Evolutionary conservation across 2,329 filamentous ascomycete genomes (phyloP), one percentile per base, ranked within the genome.

Genomic region (Lomentospora prolificans): DNA sequence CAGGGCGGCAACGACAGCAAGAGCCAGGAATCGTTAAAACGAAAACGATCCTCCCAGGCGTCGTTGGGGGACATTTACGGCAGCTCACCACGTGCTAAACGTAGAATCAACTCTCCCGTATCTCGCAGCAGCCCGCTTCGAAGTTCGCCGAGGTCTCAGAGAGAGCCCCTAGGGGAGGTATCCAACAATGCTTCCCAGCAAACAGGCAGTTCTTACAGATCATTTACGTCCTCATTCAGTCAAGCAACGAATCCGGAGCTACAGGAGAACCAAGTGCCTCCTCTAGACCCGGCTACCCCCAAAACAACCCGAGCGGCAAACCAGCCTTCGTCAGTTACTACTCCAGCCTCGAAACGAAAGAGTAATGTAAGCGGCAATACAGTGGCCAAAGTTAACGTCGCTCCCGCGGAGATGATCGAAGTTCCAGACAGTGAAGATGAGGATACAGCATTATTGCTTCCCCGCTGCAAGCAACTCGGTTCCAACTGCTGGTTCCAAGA

Each of bases 401-500:
- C 7, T 14, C 9, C 1, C 3, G n/a, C 36, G n/a, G 19, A 48
- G 10, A 10, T 48, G 5, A 25, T 48, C 44, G 44, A 46, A 19
- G 22, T 48, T 12, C 44, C 19, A 9, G 44, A 48, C 22, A 48
- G 48, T 28, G 46, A 39, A 17, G 31, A 50, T 33, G 22, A 50
- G 4, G 10, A 36, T 30, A 2, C 31, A n/a, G 19, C 27, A 4
- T 24, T 19, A 12, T 25, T 51, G 44, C 39, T 36, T n/a, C 22
- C 24, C n/a, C 28, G 22, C 41, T 78, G 75, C 57, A 58, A 59
- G 1, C 65, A 68, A 33, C 65, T 64, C 7, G 64, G 65, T 3
- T 44, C 60, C 0, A 55, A 64, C 7, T 80, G 78, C 57, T 62
- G 65, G 1, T 61, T 81, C 22, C 60, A 63, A 0, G 65, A 64